phyloP scores from a whole-genome alignment of 1,284 basidiomycete genomes.

The Leccinum solheimii region DNA sequence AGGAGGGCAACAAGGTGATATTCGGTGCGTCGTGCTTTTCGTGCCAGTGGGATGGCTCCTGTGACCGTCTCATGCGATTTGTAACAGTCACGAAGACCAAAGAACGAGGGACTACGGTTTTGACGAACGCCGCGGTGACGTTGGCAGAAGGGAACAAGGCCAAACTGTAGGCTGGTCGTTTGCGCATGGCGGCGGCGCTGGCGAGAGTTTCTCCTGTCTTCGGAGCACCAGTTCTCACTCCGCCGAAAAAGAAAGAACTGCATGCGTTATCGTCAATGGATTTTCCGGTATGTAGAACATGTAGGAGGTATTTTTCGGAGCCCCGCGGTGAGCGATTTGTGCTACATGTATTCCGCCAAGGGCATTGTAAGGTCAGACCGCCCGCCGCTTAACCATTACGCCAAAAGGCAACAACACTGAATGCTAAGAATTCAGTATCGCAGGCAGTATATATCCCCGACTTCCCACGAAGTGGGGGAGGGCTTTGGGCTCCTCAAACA shows the following conservation, averaged over 20 bases:
- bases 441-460: neutral
- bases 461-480: neutral
- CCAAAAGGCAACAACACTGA: neutral
- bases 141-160: constrained; percentile 54
- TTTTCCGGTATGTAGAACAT: neutral
- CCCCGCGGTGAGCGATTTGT: neutral
- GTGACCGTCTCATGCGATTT: constrained; percentile 2
- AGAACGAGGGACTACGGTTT: constrained; percentile 67
- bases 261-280: neutral
- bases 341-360: neutral
- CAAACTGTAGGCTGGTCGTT: constrained; percentile 50
- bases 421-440: neutral
- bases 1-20: constrained; percentile 88
- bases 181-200: neutral
- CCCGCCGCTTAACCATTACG: neutral
- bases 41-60: neutral
- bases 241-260: neutral
- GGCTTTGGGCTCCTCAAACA: neutral
- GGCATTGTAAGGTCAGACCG: neutral
- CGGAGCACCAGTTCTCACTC: neutral
- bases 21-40: constrained; percentile 64
- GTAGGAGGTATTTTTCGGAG: neutral
- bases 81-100: constrained; percentile 72
- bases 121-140: constrained; percentile 78
- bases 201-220: neutral